Evolutionary conservation across 257 asterid genomes (phyloP).

Genomic region (Salvia hispanica): DNA sequence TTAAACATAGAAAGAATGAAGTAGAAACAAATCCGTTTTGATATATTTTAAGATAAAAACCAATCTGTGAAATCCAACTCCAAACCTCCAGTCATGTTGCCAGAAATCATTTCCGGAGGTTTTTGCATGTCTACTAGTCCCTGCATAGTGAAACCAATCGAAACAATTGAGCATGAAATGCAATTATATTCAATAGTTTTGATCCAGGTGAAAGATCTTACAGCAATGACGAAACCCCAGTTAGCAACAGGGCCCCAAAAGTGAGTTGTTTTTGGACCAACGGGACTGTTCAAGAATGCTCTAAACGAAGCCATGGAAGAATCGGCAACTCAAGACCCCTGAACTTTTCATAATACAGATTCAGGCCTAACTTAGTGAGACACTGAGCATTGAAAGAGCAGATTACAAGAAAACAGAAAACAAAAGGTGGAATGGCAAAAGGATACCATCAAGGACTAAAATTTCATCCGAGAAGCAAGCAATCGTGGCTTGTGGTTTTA

Average conservation of each 20-base stretch:
- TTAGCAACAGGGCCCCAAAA: constrained; percentile 72
- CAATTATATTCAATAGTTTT: not conserved
- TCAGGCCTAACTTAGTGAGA: not conserved
- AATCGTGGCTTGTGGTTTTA: not conserved
- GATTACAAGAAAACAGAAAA: not conserved
- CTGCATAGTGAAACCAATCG: constrained; percentile 30
- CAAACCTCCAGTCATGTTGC: constrained; percentile 90
- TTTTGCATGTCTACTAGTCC: constrained; percentile 88
- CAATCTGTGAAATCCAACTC: not conserved
- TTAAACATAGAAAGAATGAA: not conserved
- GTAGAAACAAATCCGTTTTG: not conserved
- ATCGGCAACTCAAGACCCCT: constrained; percentile 9
- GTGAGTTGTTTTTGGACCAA: constrained; percentile 71
- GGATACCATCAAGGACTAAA: not conserved
- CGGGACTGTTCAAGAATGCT: constrained; percentile 64
- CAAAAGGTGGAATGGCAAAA: not conserved
- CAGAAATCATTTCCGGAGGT: constrained; percentile 95
- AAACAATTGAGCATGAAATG: not conserved
- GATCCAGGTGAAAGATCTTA: constrained; percentile 33
- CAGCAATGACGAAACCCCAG: constrained; percentile 73
- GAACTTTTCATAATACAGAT: not conserved
- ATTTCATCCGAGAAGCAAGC: not conserved
- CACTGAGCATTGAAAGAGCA: not conserved
- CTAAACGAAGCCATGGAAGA: constrained; percentile 59
- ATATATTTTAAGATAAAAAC: not conserved